Conservation (phyloP, 768 basidiomycete species). For the Trametes punicea region DNA sequence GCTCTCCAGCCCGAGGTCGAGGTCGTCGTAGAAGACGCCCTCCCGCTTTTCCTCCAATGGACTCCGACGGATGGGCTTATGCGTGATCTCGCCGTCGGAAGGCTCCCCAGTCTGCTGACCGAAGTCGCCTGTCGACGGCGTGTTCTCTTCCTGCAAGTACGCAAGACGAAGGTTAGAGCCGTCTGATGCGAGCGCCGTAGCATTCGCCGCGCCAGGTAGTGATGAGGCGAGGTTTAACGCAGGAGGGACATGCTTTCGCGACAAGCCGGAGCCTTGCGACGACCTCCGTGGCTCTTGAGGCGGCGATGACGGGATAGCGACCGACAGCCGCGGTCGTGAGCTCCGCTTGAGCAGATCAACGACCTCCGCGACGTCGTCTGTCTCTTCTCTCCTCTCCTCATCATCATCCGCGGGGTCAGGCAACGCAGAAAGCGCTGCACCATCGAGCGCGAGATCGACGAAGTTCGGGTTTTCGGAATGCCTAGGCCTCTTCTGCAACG, state of each 20-base stretch:
- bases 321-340: slow-evolving; percentile 31
- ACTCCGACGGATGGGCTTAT: slow-evolving; percentile 28
- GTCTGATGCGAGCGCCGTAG: slow-evolving; percentile 32
- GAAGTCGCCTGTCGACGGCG: slow-evolving; percentile 16
- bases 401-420: slow-evolving; percentile 24
- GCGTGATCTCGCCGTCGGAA: slow-evolving; percentile 18
- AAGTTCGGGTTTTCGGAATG: slow-evolving; percentile 42
- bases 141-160: slow-evolving; percentile 39
- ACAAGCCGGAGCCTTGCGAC: slow-evolving; percentile 25
- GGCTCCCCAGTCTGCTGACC: neutral
- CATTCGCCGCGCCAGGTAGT: slow-evolving; percentile 31
- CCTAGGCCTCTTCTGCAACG: slow-evolving; percentile 17
- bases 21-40: slow-evolving; percentile 44
- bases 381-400: slow-evolving; percentile 32
- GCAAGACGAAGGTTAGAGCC: slow-evolving; percentile 39
- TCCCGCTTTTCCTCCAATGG: slow-evolving; percentile 43
- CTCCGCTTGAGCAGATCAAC: slow-evolving; percentile 24
- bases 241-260: slow-evolving; percentile 48
- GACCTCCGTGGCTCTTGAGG: slow-evolving; percentile 21
- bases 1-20: slow-evolving; percentile 44
- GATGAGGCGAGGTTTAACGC: slow-evolving; percentile 42
- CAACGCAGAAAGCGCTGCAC: slow-evolving; percentile 33
- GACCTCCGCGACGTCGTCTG: slow-evolving; percentile 41
- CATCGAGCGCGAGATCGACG: slow-evolving; percentile 51
- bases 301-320: slow-evolving; percentile 41